phyloP scores from a whole-genome alignment of 2,329 filamentous ascomycete genomes.

The Gnomoniopsis smithogilvyi region DNA sequence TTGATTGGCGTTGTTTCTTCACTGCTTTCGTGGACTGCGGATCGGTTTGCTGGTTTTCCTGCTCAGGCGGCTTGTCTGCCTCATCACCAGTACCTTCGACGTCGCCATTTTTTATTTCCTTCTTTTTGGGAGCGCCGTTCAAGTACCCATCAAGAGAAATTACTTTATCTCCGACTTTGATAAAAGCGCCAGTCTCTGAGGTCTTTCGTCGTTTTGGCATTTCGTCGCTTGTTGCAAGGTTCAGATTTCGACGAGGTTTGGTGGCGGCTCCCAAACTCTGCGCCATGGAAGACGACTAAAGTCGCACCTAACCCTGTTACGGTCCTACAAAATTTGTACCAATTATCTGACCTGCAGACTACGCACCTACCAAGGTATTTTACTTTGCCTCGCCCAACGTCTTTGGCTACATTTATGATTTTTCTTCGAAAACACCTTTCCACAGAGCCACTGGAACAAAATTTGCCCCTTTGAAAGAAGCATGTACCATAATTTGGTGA shows the following conservation, averaged over 20 bases:
- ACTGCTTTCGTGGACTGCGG: conserved; percentile 20
- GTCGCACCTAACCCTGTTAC: not conserved
- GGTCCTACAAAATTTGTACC: not conserved
- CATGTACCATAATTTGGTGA: no score
- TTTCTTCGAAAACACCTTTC: no score
- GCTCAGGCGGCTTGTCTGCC: not conserved
- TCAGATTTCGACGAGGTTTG: not conserved
- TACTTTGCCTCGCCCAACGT: no score
- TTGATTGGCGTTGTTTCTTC: conserved; percentile 19
- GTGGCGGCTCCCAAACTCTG: not conserved
- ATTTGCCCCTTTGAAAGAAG: no score
- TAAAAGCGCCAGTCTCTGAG: conserved; percentile 31
- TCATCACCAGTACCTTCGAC: not conserved
- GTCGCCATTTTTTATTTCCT: conserved; percentile 8
- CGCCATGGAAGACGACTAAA: not conserved
- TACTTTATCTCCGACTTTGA: conserved; percentile 45
- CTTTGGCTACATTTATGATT: no score
- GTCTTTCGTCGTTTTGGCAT: conserved; percentile 26
- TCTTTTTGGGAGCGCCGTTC: conserved; percentile 29
- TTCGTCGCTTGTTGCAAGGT: conserved; percentile 18
- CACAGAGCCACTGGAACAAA: no score
- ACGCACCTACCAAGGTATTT: no score
- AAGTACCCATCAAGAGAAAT: conserved; percentile 51
- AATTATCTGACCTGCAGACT: no score
- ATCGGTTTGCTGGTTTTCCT: not conserved